Base-by-base conservation (phyloP, 148 eudicot genomes). In the Rhododendron mucronatum region DNA sequence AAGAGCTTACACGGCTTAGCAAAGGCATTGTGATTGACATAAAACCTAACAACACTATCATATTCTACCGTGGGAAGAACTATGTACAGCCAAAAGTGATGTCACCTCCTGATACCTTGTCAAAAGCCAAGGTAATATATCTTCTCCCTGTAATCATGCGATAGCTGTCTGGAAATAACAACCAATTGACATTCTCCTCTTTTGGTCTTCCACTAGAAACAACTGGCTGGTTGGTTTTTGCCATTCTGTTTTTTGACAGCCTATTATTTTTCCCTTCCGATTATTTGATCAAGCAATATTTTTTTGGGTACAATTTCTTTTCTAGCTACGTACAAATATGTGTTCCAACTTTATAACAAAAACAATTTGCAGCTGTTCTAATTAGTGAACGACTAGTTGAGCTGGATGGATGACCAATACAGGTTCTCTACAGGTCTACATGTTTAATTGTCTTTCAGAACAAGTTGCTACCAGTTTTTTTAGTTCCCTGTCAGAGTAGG, bases 31-130 rank as follows among this genome's bases (percentile, higher is more conserved):
- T 93, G 47, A 97, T 97, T 84, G 98, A 97, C 88, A 94, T 94
- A 80, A 94, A 89, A 88, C 98, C 98, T 76, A 88, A 94, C 90
- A 93, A 97, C 84, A 93, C 86, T n/a, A 91, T 97, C 50, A 92
- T 97, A 84, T 95, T 97, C 84, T 97, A 93, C 87, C 96, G 98
- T 28, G 99, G 99, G 69, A 97, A 94, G 90, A 97, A 95, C 88
- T 97, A 97, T 91, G 96, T 93, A 61, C 95, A 86, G 78, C 98
- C 99, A 41, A 88, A 90, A 21, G 91, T 95, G 83, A 93, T 97
- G 98, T 95, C 99, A 86, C 98, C 99, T 89, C 92, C 92, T 23
- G 92, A 93, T 89, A 97, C 99, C 76, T 88, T 97, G 75, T 94
- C 99, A 39, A 97, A 97, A 91, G 91, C 93, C 33, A 97, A 94